A percentile compares a stretch with the other conserved stretches of the same genome.
Evolutionary conservation across 176 grass and related monocot species (phyloP).

Genomic region (Paspalum vaginatum): DNA sequence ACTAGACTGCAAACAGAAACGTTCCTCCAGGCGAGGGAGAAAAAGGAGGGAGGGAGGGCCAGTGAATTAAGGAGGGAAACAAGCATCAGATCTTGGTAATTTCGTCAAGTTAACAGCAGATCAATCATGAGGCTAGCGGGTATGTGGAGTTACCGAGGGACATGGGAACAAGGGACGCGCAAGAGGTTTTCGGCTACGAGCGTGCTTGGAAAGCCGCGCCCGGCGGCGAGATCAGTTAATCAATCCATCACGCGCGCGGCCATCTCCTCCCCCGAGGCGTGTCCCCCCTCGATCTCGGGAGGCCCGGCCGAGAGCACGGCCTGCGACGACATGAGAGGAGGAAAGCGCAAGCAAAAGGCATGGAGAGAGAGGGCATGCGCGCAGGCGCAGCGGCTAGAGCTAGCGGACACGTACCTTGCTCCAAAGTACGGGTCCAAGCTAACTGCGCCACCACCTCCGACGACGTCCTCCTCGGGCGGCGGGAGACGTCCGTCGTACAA

Average conservation of each 20-base stretch:
- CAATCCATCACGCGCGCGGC: constrained; percentile 25
- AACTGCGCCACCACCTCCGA: constrained; percentile 11
- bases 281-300: background rate
- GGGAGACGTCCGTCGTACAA: constrained; percentile 25
- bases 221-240: constrained; percentile 34
- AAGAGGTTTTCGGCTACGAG: background rate
- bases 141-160: too few relatives aligned
- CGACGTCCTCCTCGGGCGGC: background rate
- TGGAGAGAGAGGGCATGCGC: background rate
- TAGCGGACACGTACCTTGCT: constrained; percentile 26
- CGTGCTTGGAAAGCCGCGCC: constrained; percentile 37
- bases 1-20: background rate
- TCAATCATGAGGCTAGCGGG: background rate
- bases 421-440: constrained; percentile 40
- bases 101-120: background rate
- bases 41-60: too few relatives aligned
- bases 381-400: background rate
- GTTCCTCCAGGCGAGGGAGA: background rate
- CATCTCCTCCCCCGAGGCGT: background rate
- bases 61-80: too few relatives aligned
- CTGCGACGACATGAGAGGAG: constrained; percentile 31
- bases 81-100: background rate
- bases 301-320: background rate
- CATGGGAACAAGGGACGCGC: too few relatives aligned
- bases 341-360: background rate